Evolutionary conservation across 768 basidiomycete species (phyloP).

Genomic region (Pholiota conissans): DNA sequence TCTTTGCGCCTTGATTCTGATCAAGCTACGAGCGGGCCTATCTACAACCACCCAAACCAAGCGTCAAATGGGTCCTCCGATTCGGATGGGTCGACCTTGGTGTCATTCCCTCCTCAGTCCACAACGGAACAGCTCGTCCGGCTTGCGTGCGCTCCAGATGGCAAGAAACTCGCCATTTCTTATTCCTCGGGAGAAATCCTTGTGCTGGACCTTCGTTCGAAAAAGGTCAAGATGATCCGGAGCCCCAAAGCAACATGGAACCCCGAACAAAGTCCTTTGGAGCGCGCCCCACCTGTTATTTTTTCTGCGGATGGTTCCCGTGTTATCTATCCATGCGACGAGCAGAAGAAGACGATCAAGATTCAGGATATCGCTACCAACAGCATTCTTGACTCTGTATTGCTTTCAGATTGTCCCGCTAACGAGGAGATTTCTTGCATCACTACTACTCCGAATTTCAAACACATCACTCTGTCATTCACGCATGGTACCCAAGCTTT

Average conservation of each 20-base stretch:
- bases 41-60: not conserved
- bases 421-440: conserved; percentile 2
- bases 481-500: not conserved
- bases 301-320: conserved; percentile 2
- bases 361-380: conserved; percentile 6
- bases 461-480: conserved; percentile 4
- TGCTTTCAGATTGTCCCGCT: not conserved
- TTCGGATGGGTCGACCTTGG: not conserved
- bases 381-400: not conserved
- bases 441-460: conserved; percentile 4
- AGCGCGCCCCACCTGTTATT: not conserved
- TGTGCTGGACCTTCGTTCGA: conserved; percentile 3
- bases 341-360: conserved; percentile 2
- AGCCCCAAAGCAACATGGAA: not conserved
- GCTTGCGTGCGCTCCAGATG: conserved; percentile 1
- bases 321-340: conserved; percentile 2
- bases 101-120: not conserved
- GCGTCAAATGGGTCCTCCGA: not conserved
- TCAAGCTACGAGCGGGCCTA: conserved; percentile 1
- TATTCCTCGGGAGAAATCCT: conserved; percentile 2
- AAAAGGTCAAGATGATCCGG: conserved; percentile 3
- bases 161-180: not conserved
- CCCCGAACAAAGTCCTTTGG: not conserved
- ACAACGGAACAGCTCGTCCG: not conserved
- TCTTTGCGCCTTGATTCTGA: not conserved